Base-by-base conservation (phyloP, 2,329 filamentous ascomycete species). In the Neofusicoccum parvum region DNA sequence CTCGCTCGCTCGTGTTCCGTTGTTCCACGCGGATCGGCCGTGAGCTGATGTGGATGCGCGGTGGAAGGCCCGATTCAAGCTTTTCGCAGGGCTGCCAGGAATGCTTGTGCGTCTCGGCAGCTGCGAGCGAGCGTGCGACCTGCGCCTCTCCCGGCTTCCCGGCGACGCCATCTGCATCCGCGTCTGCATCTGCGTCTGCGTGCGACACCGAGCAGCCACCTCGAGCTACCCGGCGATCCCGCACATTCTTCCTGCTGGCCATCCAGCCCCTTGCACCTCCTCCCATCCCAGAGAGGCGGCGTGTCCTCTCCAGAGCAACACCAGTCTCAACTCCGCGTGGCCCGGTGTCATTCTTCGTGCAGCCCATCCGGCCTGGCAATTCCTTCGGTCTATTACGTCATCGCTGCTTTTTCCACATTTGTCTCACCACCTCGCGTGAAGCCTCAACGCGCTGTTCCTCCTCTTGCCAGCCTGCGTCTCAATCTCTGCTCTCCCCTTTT, bases 1-100 rank as follows among this genome's bases (percentile, higher is more conserved):
- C 5, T 17, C 17, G 4, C 15, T n/a, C 17, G 23, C 11, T 58
- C n/a, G 39, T 32, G 54, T n/a, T 17, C 54, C 15, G 53, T 15
- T 20, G 54, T 56, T 56, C 43, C 54, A 46, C 23, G 37, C 53
- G 10, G 23, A 46, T 32, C 15, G 39, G 37, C 27, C 39, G 41
- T 39, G 50, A 39, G 50, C 17, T 46, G 54, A 59, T 45, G 54
- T 34, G 43, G 32, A 60, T 17, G 56, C 43, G 17, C 5, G 23
- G 56, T 20, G 41, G 17, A 60, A 60, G 56, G 56, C 15, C 56
- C 56, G 56, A 60, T 12, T 60, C 56, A 60, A 60, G 56, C 41
- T 60, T 60, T 60, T 37, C 32, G 56, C 56, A 39, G 56, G n/a
- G 54, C 54, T 58, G 54, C n/a, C 54, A 17, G 15, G n/a, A 46